Evolutionary conservation across 192 early-diverging fungal species (phyloP).

Genomic region (Umbelopsis sp.): DNA sequence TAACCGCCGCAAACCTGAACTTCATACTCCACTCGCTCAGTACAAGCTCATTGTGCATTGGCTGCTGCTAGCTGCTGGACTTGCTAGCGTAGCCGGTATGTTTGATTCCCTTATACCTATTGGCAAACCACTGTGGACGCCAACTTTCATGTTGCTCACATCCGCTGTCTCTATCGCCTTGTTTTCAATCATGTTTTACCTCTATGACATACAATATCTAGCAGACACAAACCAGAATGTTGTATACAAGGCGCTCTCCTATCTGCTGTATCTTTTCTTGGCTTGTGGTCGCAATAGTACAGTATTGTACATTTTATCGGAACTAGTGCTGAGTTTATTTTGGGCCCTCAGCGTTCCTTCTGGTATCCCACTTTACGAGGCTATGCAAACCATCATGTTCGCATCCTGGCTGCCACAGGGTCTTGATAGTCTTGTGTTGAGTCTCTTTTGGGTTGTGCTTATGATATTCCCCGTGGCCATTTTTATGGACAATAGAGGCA

Average conservation of each 20-base stretch:
- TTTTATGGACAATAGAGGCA: constrained; percentile 38
- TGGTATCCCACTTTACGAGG: neutral
- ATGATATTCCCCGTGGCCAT: constrained; percentile 26
- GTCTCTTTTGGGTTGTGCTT: neutral
- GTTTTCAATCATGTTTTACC: constrained; percentile 33
- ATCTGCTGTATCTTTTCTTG: constrained; percentile 29
- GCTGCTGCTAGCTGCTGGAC: neutral
- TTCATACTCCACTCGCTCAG: neutral
- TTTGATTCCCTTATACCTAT: constrained; percentile 44
- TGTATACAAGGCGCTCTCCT: neutral
- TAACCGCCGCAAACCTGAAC: constrained; percentile 14
- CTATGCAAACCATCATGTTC: constrained; percentile 7
- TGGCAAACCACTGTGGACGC: constrained; percentile 58
- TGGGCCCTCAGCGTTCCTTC: neutral
- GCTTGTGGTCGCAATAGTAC: constrained; percentile 51
- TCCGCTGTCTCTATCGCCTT: constrained; percentile 28
- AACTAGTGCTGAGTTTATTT: constrained; percentile 22
- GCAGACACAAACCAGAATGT: neutral
- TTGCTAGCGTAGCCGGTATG: neutral
- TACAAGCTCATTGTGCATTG: constrained; percentile 6
- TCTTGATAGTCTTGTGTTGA: neutral
- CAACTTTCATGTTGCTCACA: constrained; percentile 45
- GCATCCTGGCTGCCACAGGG: neutral
- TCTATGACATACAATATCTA: constrained; percentile 29
- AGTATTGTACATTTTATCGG: constrained; percentile 43